phyloP scores from a whole-genome alignment of 176 grass and related monocot species.

The Miscanthus lutarioriparius region DNA sequence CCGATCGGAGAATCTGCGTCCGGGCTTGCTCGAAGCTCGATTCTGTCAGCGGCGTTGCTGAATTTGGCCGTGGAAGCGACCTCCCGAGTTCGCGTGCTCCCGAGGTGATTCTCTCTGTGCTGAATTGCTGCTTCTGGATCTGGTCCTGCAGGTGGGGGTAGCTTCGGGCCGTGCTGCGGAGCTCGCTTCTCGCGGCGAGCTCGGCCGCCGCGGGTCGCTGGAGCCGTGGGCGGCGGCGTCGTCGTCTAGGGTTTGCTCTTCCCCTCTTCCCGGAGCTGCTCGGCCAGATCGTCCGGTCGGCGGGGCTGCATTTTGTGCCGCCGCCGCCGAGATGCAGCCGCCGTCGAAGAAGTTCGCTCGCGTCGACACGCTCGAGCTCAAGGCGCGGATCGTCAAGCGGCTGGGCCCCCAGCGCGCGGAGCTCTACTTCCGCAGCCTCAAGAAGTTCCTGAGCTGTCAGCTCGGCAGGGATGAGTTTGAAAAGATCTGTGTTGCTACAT shows the following conservation, averaged over 20 bases:
- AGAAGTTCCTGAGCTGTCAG: slow-evolving; percentile 48
- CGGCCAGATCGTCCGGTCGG: neutral
- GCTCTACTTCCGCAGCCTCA: slow-evolving; percentile 54
- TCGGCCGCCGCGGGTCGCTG: neutral
- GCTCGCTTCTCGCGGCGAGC: neutral
- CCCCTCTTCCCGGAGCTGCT: neutral
- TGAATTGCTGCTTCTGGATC: slow-evolving; percentile 38
- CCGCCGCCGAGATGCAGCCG: slow-evolving; percentile 46
- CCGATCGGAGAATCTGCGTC: neutral
- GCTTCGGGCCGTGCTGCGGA: slow-evolving; percentile 3
- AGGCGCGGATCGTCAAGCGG: slow-evolving; percentile 50
- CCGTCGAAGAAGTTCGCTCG: slow-evolving; percentile 48
- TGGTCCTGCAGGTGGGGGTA: slow-evolving; percentile 28
- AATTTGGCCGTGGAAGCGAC: neutral
- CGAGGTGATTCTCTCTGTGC: neutral
- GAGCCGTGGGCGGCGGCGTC: neutral
- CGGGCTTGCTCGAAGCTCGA: neutral
- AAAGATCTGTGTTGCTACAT: slow-evolving; percentile 46
- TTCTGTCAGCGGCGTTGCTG: neutral
- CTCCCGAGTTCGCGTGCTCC: neutral
- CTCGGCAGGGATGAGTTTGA: slow-evolving; percentile 62
- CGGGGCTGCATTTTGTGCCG: slow-evolving; percentile 37
- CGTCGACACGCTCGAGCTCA: slow-evolving; percentile 58
- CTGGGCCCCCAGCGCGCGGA: slow-evolving; percentile 53
- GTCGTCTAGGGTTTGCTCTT: slow-evolving; percentile 38